Conservation (phyloP, 768 basidiomycete genomes). For the Leccinellum luteum region DNA sequence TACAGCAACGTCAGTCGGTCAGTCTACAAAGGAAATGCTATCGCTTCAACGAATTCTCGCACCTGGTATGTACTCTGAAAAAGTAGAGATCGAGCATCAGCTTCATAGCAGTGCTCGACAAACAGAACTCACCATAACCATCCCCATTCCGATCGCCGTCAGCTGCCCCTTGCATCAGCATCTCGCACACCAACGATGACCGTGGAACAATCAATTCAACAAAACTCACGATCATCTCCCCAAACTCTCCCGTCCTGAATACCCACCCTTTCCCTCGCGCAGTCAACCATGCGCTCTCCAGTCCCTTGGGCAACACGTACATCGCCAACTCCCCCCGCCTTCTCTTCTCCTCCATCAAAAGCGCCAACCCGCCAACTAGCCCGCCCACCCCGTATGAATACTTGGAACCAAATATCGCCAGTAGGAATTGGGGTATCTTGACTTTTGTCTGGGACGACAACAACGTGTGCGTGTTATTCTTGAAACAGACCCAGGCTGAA, state of each 20-base stretch:
- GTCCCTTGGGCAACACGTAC: conserved; percentile 84
- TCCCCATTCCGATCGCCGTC: conserved; percentile 78
- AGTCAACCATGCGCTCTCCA: conserved; percentile 89
- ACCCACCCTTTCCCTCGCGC: conserved; percentile 75
- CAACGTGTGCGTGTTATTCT: conserved; percentile 53
- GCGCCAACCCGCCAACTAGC: conserved; percentile 66
- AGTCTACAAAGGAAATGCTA: neutral
- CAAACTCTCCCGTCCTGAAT: conserved; percentile 65
- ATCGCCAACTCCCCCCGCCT: conserved; percentile 90
- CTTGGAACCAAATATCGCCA: conserved; percentile 62
- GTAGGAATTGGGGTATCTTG: conserved; percentile 44
- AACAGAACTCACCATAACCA: conserved; percentile 72
- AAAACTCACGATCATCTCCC: conserved; percentile 59
- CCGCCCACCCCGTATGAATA: conserved; percentile 75
- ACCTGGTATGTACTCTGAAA: conserved; percentile 78
- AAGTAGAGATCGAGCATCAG: conserved; percentile 10
- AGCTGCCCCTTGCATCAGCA: conserved; percentile 36
- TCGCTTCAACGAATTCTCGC: conserved; percentile 1
- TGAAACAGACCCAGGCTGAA: conserved; percentile 63
- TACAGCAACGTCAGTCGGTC: neutral
- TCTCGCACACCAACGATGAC: neutral
- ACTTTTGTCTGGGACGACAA: conserved; percentile 39
- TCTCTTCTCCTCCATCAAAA: conserved; percentile 85
- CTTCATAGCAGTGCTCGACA: neutral
- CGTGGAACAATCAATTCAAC: neutral